Percentiles rank a stretch among this genome's conserved stretches.
These are phyloP conservation scores for Hibiscus tridactylites DNA, from an alignment of 345 rosid species.

Conservation along the genomic window DNA sequence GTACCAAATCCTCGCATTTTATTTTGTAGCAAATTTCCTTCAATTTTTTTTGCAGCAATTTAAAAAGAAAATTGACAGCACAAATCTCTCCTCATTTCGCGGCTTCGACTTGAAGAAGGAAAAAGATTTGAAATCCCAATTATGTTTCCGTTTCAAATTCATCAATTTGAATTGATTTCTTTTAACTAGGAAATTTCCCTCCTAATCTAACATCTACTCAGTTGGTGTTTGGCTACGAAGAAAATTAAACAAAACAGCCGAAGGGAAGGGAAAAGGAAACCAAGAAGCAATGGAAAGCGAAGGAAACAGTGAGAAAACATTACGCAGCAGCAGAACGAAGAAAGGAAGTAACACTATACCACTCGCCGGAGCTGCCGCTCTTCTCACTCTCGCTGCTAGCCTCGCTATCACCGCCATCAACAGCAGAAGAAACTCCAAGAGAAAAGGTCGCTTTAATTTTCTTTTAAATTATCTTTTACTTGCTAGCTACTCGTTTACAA, in stretches of 20 bases:
- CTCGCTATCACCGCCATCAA: constrained; percentile 61
- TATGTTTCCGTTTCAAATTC: not conserved
- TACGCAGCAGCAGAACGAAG: constrained; percentile 21
- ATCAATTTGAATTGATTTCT: not conserved
- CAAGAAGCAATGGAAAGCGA: constrained; percentile 27
- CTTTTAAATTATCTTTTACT: not conserved
- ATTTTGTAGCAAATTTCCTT: not conserved
- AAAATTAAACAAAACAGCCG: not conserved
- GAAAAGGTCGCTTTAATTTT: constrained; percentile 35
- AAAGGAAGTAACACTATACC: constrained; percentile 39
- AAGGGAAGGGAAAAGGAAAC: not conserved
- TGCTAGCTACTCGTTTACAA: not conserved
- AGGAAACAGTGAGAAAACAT: constrained; percentile 26
- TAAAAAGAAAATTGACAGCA: not conserved
- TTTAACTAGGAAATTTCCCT: constrained; percentile 19
- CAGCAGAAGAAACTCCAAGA: constrained; percentile 42
- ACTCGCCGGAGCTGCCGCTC: constrained; percentile 72
- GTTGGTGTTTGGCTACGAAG: constrained; percentile 19
- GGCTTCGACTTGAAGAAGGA: not conserved
- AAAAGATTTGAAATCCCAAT: not conserved
- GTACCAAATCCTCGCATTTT: not conserved
- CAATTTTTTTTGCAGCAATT: too few species aligned
- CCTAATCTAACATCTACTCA: constrained; percentile 25
- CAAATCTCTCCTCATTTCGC: constrained; percentile 2
- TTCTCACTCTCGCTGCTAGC: constrained; percentile 50